A percentile compares a stretch with the other conserved stretches of the same genome.
These are phyloP conservation scores for Ustilago esculenta DNA, from an alignment of 1,284 basidiomycete genomes.

Conservation along the genomic window DNA sequence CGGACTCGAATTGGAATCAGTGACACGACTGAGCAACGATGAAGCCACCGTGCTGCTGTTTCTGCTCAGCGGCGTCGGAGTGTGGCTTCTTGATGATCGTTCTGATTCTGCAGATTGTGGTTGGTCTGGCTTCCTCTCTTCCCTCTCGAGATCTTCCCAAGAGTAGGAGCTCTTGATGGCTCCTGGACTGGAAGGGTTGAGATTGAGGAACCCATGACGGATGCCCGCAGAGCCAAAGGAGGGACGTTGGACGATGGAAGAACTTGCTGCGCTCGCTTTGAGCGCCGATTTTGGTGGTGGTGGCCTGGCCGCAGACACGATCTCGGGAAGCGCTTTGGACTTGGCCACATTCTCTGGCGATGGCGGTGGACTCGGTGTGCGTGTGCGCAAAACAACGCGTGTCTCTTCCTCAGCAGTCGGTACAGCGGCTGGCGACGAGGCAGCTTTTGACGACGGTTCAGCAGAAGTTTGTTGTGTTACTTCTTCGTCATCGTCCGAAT, in stretches of 20 bases:
- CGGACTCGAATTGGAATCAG: slow-evolving; percentile 22
- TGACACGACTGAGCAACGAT: slow-evolving; percentile 10
- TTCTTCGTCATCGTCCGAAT: slow-evolving; percentile 14
- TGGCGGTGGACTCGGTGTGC: slow-evolving; percentile 37
- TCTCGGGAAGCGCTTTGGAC: slow-evolving; percentile 24
- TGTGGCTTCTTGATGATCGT: slow-evolving; percentile 29
- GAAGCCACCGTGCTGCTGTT: slow-evolving; percentile 2
- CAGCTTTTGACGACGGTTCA: no score
- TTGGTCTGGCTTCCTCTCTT: slow-evolving; percentile 7
- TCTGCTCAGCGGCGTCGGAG: slow-evolving; percentile 23
- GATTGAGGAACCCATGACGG: slow-evolving; percentile 51
- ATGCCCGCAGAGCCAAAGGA: slow-evolving; percentile 44
- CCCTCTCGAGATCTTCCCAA: slow-evolving; percentile 43
- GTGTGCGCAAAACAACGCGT: slow-evolving; percentile 34
- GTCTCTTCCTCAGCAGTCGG: slow-evolving; percentile 28
- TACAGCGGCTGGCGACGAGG: not conserved
- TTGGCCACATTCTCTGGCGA: slow-evolving; percentile 23
- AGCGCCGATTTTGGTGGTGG: slow-evolving; percentile 46
- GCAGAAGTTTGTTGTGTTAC: not conserved
- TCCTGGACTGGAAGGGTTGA: slow-evolving; percentile 52
- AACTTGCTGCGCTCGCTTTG: slow-evolving; percentile 21
- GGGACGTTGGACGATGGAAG: slow-evolving; percentile 27
- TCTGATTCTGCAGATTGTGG: slow-evolving; percentile 6
- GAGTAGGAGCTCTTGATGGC: slow-evolving; percentile 50
- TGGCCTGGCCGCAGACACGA: slow-evolving; percentile 41